phyloP scores from a whole-genome alignment of 768 basidiomycete genomes.

The Nidularia sp. region DNA sequence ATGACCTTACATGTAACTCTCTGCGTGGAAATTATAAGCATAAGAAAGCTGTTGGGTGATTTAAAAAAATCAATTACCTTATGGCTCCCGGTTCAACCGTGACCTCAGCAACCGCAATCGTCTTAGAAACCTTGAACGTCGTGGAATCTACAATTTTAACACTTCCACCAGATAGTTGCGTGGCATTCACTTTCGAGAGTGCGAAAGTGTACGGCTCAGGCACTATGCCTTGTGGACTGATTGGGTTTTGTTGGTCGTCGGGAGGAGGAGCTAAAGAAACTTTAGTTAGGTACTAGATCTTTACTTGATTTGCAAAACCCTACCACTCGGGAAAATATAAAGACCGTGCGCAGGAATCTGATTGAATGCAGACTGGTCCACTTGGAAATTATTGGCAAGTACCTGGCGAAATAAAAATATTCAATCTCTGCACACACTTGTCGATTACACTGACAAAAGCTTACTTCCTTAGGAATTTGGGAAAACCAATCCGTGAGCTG shows the following conservation, averaged over 20 bases:
- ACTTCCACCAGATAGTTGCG: slow-evolving; percentile 46
- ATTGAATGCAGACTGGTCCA: not conserved
- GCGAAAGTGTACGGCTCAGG: slow-evolving; percentile 48
- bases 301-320: not conserved
- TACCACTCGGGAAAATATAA: slow-evolving; percentile 41
- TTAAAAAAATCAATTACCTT: slow-evolving; percentile 34
- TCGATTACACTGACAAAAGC: not conserved
- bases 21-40: slow-evolving; percentile 16
- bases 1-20: slow-evolving; percentile 47
- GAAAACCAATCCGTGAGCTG: slow-evolving; percentile 62
- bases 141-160: slow-evolving; percentile 57
- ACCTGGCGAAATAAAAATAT: not conserved
- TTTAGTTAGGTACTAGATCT: not conserved
- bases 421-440: not conserved
- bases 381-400: not conserved
- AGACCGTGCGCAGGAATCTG: slow-evolving; percentile 42
- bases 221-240: slow-evolving; percentile 7
- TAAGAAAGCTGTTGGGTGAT: slow-evolving; percentile 10
- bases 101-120: slow-evolving; percentile 55
- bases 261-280: slow-evolving; percentile 31
- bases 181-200: slow-evolving; percentile 41
- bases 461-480: slow-evolving; percentile 38
- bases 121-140: slow-evolving; percentile 50
- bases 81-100: slow-evolving; percentile 56
- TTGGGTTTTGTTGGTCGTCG: slow-evolving; percentile 44